A percentile compares a stretch with the other conserved stretches of the same genome.
These are phyloP conservation scores for Eragrostis nindensis DNA, from an alignment of 176 grass and related monocot species.

Conservation along the genomic window DNA sequence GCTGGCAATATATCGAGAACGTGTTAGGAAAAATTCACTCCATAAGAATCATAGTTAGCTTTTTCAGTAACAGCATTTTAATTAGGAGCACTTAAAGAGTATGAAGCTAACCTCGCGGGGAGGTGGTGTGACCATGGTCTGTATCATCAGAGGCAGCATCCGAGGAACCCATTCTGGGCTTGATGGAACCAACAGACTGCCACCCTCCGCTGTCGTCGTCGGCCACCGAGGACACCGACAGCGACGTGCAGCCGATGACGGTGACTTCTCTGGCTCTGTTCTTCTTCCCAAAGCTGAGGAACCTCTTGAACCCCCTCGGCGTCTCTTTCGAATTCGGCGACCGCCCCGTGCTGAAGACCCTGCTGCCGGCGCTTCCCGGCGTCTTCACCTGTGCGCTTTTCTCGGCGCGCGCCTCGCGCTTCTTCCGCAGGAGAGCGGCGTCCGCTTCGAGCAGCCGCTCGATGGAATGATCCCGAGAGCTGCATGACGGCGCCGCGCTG, in stretches of 20 bases:
- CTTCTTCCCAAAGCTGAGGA: conserved; percentile 77
- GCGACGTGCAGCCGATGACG: conserved; percentile 52
- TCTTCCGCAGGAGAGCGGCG: conserved; percentile 56
- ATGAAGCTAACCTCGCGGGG: conserved; percentile 34
- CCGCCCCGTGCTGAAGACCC: conserved; percentile 23
- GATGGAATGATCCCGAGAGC: conserved; percentile 41
- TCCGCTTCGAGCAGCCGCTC: conserved; percentile 53
- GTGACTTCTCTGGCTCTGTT: conserved; percentile 52
- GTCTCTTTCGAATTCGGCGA: conserved; percentile 33
- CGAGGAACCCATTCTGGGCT: conserved; percentile 42
- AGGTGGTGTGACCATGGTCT: background rate
- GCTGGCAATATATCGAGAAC: background rate
- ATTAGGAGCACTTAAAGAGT: background rate
- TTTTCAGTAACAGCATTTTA: too few species aligned
- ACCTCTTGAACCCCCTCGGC: conserved; percentile 63
- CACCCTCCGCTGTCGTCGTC: conserved; percentile 44
- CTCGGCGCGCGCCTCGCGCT: conserved; percentile 45
- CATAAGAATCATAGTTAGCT: background rate
- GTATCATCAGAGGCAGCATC: conserved; percentile 36
- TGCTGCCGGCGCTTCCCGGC: conserved; percentile 19
- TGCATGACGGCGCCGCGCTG: conserved; percentile 53
- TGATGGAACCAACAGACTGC: conserved; percentile 37
- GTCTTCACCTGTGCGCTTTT: conserved; percentile 17
- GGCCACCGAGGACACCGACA: conserved; percentile 38
- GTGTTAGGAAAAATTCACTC: background rate